phyloP scores from a whole-genome alignment of 2,329 filamentous ascomycete genomes.

The Exophiala sp. region DNA sequence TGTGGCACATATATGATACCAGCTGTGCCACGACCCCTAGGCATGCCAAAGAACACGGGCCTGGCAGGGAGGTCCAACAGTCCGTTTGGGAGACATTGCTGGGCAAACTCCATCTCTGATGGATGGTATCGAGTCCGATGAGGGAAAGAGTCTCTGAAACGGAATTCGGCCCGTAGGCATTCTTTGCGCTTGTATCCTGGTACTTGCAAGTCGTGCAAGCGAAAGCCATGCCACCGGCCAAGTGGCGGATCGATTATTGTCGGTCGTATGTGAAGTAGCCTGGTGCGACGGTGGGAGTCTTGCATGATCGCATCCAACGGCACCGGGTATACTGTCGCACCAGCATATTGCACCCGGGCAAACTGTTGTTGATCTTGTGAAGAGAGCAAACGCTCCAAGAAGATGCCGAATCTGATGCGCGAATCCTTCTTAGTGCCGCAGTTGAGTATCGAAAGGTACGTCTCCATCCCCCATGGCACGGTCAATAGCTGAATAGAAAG shows the following conservation, averaged over 20 bases:
- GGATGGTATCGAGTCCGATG: conserved; percentile 4
- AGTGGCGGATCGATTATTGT: conserved; percentile 14
- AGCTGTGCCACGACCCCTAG: conserved; percentile 7
- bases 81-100: conserved; percentile 3
- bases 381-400: conserved; percentile 26
- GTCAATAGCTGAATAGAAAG: conserved; percentile 19
- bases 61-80: conserved; percentile 5
- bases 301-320: conserved; percentile 4
- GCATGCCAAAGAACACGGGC: conserved; percentile 11
- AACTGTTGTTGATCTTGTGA: conserved; percentile 45
- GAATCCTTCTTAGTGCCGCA: conserved; percentile 10
- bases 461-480: conserved; percentile 18
- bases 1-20: conserved; percentile 9
- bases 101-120: conserved; percentile 9
- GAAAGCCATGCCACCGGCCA: conserved; percentile 14
- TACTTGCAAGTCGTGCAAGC: conserved; percentile 9
- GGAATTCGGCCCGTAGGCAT: conserved; percentile 2
- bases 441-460: conserved; percentile 21
- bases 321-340: conserved; percentile 12
- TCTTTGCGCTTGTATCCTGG: conserved; percentile 9
- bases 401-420: conserved; percentile 14
- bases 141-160: conserved; percentile 5
- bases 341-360: conserved; percentile 9
- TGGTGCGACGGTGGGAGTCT: conserved; percentile 4
- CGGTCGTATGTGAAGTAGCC: conserved; percentile 12